A percentile compares a stretch with the other conserved stretches of the same genome.
These are phyloP conservation scores for Starmerella lactis-condensi DNA, from an alignment of 805 yeast species.

Conservation along the genomic window DNA sequence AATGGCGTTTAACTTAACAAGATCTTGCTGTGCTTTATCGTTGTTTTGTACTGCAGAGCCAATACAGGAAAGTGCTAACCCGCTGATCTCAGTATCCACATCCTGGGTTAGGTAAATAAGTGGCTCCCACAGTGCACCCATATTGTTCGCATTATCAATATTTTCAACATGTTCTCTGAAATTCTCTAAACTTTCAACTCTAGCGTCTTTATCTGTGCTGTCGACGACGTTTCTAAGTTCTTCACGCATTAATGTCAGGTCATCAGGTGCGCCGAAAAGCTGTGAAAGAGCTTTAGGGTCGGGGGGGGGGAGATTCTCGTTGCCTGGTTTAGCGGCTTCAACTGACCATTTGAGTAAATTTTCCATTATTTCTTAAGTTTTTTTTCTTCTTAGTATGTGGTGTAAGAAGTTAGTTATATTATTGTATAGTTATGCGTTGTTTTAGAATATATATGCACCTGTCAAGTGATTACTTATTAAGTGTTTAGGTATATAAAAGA, in stretches of 20 bases:
- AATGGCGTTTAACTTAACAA: slow-evolving; percentile 23
- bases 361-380: slow-evolving; percentile 39
- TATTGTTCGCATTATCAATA: slow-evolving; percentile 83
- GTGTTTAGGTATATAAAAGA: too few relatives aligned
- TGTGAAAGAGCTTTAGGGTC: slow-evolving; percentile 67
- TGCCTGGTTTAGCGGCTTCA: slow-evolving; percentile 47
- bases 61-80: slow-evolving; percentile 49
- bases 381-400: too few relatives aligned
- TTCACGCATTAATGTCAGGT: slow-evolving; percentile 70
- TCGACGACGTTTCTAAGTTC: slow-evolving; percentile 31
- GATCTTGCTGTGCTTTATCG: slow-evolving; percentile 50
- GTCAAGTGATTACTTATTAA: too few relatives aligned
- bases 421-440: too few relatives aligned
- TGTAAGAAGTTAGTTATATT: too few relatives aligned
- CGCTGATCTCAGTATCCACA: slow-evolving; percentile 30
- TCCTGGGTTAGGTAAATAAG: slow-evolving; percentile 37
- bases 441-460: too few relatives aligned
- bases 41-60: slow-evolving; percentile 93
- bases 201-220: slow-evolving; percentile 32
- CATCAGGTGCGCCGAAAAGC: slow-evolving; percentile 70
- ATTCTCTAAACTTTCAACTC: slow-evolving; percentile 65
- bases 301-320: slow-evolving; percentile 31
- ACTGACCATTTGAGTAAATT: slow-evolving; percentile 84
- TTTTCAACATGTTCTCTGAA: slow-evolving; percentile 88
- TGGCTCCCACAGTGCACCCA: slow-evolving; percentile 69